These are phyloP conservation scores for Escovopsis weberi DNA, from an alignment of 2,329 filamentous ascomycete genomes.

Conservation along the genomic window DNA sequence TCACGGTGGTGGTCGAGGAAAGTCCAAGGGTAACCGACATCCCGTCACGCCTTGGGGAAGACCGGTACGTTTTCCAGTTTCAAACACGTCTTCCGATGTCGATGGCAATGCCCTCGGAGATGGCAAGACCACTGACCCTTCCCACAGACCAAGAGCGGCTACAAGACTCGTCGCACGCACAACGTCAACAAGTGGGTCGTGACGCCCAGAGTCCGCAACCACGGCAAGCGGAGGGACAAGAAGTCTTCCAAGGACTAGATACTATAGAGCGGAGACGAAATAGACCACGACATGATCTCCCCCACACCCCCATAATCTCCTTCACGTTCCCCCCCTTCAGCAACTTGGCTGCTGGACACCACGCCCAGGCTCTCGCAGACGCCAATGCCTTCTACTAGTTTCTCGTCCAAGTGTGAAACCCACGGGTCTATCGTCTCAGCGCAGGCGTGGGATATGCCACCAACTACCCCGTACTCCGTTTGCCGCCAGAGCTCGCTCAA, in stretches of 20 bases:
- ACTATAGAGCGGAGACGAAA: not conserved
- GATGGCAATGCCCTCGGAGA: not conserved
- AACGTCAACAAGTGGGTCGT: conserved; percentile 91
- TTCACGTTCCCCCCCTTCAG: not conserved
- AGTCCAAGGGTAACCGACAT: conserved; percentile 95
- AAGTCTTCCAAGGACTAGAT: conserved; percentile 21
- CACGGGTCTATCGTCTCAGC: too few relatives aligned
- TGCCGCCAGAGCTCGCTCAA: too few relatives aligned
- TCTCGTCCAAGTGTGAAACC: too few relatives aligned
- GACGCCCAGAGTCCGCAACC: conserved; percentile 67
- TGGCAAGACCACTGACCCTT: not conserved
- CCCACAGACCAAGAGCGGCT: conserved; percentile 60
- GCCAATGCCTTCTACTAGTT: too few relatives aligned
- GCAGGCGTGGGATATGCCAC: too few relatives aligned
- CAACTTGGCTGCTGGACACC: not conserved
- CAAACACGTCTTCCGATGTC: not conserved
- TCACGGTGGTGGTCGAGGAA: conserved; percentile 96
- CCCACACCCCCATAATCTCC: too few relatives aligned
- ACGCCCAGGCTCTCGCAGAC: too few relatives aligned
- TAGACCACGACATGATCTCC: not conserved
- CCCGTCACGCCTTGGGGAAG: conserved; percentile 94
- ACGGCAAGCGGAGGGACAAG: conserved; percentile 73
- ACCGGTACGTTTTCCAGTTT: conserved; percentile 49
- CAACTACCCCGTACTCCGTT: too few relatives aligned
- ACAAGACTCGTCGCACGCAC: conserved; percentile 79